Percentiles rank a stretch among this genome's conserved stretches.
Evolutionary conservation across 1,284 basidiomycete species (phyloP).

Genomic region (Porogramme epimiltina): DNA sequence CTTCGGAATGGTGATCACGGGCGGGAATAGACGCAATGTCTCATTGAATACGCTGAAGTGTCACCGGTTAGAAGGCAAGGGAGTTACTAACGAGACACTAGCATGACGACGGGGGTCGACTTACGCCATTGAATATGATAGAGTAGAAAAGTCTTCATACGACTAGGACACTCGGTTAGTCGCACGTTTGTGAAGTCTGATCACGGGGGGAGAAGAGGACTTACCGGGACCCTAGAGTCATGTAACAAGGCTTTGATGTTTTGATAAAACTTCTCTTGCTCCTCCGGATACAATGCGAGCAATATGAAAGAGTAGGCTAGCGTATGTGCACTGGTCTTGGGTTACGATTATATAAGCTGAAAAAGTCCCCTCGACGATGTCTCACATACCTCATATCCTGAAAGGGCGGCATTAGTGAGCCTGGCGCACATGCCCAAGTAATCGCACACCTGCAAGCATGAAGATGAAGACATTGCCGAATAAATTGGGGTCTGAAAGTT

Average conservation of each 20-base stretch:
- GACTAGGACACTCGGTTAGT: slow-evolving; percentile 30
- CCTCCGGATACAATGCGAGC: slow-evolving; percentile 55
- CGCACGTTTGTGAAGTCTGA: no score
- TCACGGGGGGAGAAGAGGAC: slow-evolving; percentile 11
- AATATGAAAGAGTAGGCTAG: slow-evolving; percentile 58
- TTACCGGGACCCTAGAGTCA: slow-evolving; percentile 44
- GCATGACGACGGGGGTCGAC: slow-evolving; percentile 12
- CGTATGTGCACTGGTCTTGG: slow-evolving; percentile 54
- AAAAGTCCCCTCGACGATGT: no score
- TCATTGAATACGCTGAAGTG: slow-evolving; percentile 55
- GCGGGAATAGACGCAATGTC: slow-evolving; percentile 59
- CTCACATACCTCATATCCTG: slow-evolving; percentile 50
- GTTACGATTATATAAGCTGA: no score
- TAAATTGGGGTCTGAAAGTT: slow-evolving; percentile 50
- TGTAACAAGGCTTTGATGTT: slow-evolving; percentile 48
- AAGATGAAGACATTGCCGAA: slow-evolving; percentile 51
- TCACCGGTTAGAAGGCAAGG: slow-evolving; percentile 43
- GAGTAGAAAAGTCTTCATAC: slow-evolving; percentile 52
- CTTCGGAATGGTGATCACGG: slow-evolving; percentile 46
- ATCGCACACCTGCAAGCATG: slow-evolving; percentile 46
- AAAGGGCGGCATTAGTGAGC: neutral
- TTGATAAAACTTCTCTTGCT: slow-evolving; percentile 60
- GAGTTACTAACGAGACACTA: neutral
- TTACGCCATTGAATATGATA: slow-evolving; percentile 49
- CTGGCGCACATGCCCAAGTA: neutral